Evolutionary conservation across 2,329 filamentous ascomycete genomes (phyloP), one percentile per base, ranked within the genome.

Genomic region (Emericellopsis atlantica): DNA sequence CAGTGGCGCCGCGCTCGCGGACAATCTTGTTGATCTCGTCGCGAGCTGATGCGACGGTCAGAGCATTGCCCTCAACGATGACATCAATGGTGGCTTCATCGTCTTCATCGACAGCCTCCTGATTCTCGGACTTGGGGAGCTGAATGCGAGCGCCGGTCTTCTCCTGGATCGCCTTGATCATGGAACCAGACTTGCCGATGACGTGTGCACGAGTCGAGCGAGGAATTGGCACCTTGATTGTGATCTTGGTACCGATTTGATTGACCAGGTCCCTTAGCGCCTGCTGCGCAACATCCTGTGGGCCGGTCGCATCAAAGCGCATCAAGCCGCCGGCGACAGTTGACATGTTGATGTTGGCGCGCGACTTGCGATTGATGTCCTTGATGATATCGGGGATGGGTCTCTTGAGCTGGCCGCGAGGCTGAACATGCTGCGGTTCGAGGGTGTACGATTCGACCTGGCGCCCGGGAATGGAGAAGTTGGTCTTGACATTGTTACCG

Each of bases 341-440:
- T 44, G 76, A 76, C 71, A 89, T 81, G 50, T 83, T 81, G 49
- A 98, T 77, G 50, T 79, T 85, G 44, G 89, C 88, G 57, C 90
- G 88, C 45, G 86, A 94, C 56, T 83, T 85, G 63, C 83, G 85
- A 65, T 94, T 95, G 64, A 96, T 85, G 49, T 95, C 88, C 57
- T 86, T 84, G 55, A 95, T 69, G 48, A 92, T 81, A 49, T 96
- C 90, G 26, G 78, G 69, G 40, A 95, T 71, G 7, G 90, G 86
- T 51, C 86, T 86, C 70, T 84, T 93, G 54, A 95, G 68, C 58
- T 94, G 80, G 44, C 67, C 69, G 35, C 82, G 77, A 15, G 86
- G 81, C 37, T 85, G 73, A 57, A 96, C 76, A 57, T 92, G 81
- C 36, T 79, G 75, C 8, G 83, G 78, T 41, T 82, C 78, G 44